A percentile compares a stretch with the other conserved stretches of the same genome.
Conservation (phyloP, 208 protist species). For the Leptomonas pyrrhocoris region DNA sequence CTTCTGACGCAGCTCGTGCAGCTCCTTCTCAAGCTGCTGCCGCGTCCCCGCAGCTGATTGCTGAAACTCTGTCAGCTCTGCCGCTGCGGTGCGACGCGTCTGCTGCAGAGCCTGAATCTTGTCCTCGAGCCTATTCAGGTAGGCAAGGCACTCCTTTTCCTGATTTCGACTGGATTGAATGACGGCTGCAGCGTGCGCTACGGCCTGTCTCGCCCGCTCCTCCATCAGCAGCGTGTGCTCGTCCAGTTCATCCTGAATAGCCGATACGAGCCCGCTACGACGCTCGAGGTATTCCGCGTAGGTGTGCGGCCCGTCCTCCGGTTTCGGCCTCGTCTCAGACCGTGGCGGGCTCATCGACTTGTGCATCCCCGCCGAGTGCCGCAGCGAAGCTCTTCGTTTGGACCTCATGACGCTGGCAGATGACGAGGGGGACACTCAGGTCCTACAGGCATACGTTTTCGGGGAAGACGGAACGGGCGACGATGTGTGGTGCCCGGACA, state of each 20-base stretch:
- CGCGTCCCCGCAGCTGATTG: neutral
- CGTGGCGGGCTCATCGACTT: neutral
- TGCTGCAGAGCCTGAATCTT: conserved; percentile 6
- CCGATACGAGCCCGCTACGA: conserved; percentile 2
- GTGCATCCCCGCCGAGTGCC: neutral
- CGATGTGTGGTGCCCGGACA: too few species aligned
- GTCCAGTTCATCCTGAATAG: conserved; percentile 13
- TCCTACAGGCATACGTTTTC: too few species aligned
- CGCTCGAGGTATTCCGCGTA: conserved; percentile 17
- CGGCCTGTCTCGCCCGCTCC: conserved; percentile 13
- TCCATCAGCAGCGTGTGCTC: conserved; percentile 14
- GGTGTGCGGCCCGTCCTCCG: conserved; percentile 3
- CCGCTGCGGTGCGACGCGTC: neutral
- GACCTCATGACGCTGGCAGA: neutral
- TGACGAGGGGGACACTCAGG: neutral
- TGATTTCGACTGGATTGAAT: conserved; percentile 5
- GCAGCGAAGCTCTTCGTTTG: neutral
- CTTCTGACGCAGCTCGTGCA: neutral
- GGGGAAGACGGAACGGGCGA: too few species aligned
- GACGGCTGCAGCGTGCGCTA: conserved; percentile 6
- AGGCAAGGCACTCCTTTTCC: conserved; percentile 14
- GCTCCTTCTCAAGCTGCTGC: conserved; percentile 9
- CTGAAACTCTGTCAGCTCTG: conserved; percentile 9
- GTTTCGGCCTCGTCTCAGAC: neutral
- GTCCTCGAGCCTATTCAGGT: conserved; percentile 5